phyloP scores from a whole-genome alignment of 2,329 filamentous ascomycete genomes.

The Leptosphaerulina australis region DNA sequence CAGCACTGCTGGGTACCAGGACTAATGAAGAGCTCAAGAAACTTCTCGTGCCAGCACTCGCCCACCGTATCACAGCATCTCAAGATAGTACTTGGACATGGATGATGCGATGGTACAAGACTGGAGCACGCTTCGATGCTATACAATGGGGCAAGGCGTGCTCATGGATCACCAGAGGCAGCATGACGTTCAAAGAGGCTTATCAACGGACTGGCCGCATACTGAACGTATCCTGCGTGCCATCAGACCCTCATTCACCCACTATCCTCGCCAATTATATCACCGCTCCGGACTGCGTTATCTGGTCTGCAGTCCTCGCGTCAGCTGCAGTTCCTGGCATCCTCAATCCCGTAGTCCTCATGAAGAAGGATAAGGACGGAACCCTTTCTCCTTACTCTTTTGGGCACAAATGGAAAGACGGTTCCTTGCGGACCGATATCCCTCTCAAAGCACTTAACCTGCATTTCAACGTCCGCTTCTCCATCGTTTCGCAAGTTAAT shows the following conservation, averaged over 20 bases:
- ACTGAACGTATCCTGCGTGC: constrained; percentile 93
- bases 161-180: constrained; percentile 89
- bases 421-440: constrained; percentile 90
- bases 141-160: constrained; percentile 86
- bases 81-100: constrained; percentile 77
- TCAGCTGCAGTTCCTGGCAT: constrained; percentile 96
- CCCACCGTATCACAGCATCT: constrained; percentile 82
- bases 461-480: constrained; percentile 98
- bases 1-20: constrained; percentile 82
- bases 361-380: constrained; percentile 81
- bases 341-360: constrained; percentile 89
- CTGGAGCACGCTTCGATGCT: constrained; percentile 91
- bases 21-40: constrained; percentile 90
- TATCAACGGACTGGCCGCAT: constrained; percentile 93
- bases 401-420: constrained; percentile 99
- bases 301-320: constrained; percentile 95
- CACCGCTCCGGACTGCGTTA: constrained; percentile 93
- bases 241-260: constrained; percentile 90
- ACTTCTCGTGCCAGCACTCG: constrained; percentile 85
- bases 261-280: constrained; percentile 94
- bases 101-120: constrained; percentile 85
- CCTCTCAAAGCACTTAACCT: constrained; percentile 92
- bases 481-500: constrained; percentile 86
- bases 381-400: constrained; percentile 88
- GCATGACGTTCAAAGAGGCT: constrained; percentile 92